Percentiles rank a stretch among this genome's conserved stretches.
Conservation (phyloP, 495 filamentous ascomycete genomes). For the Neurospora sp. region DNA sequence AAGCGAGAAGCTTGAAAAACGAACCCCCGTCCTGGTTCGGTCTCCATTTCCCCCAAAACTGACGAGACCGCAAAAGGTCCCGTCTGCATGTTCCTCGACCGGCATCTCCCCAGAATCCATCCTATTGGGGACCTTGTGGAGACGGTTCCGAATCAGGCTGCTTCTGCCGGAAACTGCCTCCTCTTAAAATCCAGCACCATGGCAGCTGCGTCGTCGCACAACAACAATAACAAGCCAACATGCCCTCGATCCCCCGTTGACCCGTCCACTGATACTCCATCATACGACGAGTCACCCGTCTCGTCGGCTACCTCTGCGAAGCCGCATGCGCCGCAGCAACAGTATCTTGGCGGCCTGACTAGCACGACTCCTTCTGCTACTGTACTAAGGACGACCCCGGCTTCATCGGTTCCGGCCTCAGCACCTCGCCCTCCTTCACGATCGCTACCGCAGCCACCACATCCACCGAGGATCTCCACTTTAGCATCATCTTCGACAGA, state of each 20-base stretch:
- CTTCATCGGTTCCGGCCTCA: constrained; percentile 27
- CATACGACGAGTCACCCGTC: constrained; percentile 46
- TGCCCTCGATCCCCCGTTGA: constrained; percentile 43
- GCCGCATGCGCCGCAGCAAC: constrained; percentile 20
- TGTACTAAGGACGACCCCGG: constrained; percentile 19
- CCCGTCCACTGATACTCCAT: constrained; percentile 32
- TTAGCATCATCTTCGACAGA: neutral
- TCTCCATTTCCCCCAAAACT: constrained; percentile 7
- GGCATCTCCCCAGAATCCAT: constrained; percentile 30
- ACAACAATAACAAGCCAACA: constrained; percentile 14
- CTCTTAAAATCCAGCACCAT: constrained; percentile 31
- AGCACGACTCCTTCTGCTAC: constrained; percentile 20
- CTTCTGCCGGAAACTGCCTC: constrained; percentile 15
- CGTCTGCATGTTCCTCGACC: constrained; percentile 38
- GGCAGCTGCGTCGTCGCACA: constrained; percentile 44
- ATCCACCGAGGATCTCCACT: neutral
- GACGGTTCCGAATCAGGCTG: constrained; percentile 23
- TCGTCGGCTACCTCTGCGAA: constrained; percentile 46
- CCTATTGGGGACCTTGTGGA: constrained; percentile 31
- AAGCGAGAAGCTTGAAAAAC: constrained; percentile 5
- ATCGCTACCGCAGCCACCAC: constrained; percentile 21
- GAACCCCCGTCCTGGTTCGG: constrained; percentile 1
- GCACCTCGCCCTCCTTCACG: constrained; percentile 34
- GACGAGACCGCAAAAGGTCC: constrained; percentile 9
- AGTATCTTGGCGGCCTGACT: constrained; percentile 39